Base-by-base conservation (phyloP, 2,329 filamentous ascomycete genomes). In the Sordariomycetes sp. region DNA sequence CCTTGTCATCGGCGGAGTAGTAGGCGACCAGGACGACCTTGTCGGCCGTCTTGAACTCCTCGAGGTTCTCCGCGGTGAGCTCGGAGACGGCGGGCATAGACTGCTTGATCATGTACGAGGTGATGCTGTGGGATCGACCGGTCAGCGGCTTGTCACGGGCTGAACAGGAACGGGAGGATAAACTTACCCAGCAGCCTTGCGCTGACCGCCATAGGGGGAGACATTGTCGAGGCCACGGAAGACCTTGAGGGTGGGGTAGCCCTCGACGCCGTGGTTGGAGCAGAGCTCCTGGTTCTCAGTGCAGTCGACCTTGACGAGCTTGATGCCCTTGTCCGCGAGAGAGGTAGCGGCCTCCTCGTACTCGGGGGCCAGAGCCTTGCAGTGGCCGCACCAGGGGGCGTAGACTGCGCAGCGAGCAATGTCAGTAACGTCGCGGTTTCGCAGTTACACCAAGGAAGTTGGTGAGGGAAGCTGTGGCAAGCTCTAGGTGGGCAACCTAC, bases 221-320 rank as follows among this genome's bases (percentile, higher is more conserved):
- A 89, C 75, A 70, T 87, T 89, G 12, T 96, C 89, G 51, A 76
- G 74, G 65, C 94, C 92, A 67, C 92, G 90, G 90, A 99, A 99
- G 75, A 99, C 84, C 85, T 97, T 99, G 70, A 99, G 84, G 64
- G 94, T 99, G 61, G 94, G 94, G 81, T 99, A 99, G 63, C 94
- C 94, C 79, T 97, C 90, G 51, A 99, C 91, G 61, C 89, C 91
- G 67, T 88, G 89, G 65, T 82, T 78, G 73, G 90, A 82, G 84
- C 94, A 99, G 64, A 99, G 86, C 36, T 95, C 90, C 62, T 85
- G 77, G 79, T 99, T 89, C 71, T 88, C 90, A 68, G 92, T 97
- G 81, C 94, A 97, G 79, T 96, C 92, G 65, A 95, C 75, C 84
- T 95, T 94, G 73, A 80, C 87, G 58, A 95, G 79, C 68, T 81